These are phyloP conservation scores for Parsonsia alboflavescens DNA, from an alignment of 257 asterid species.

Conservation along the genomic window DNA sequence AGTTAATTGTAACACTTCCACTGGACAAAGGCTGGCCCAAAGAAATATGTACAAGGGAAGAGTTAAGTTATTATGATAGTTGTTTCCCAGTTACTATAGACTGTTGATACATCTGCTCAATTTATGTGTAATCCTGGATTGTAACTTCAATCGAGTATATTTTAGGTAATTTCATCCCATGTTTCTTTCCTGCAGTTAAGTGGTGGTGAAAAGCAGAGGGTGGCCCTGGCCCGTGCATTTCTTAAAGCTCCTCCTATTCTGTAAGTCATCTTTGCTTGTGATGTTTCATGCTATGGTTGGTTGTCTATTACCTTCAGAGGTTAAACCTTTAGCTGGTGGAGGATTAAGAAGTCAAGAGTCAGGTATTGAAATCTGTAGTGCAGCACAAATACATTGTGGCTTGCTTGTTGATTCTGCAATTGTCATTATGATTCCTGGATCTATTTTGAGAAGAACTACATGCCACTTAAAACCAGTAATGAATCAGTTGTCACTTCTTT, in stretches of 20 bases:
- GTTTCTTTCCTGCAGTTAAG: constrained; percentile 65
- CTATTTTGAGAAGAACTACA: no score
- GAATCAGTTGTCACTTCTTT: not conserved
- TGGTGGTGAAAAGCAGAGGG: constrained; percentile 99
- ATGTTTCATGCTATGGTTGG: no score
- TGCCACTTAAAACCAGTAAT: not conserved
- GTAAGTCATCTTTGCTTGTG: constrained; percentile 38
- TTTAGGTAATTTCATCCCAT: constrained; percentile 8
- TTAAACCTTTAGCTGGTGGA: not conserved
- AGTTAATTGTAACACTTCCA: not conserved
- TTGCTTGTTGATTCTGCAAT: not conserved
- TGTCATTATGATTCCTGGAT: no score
- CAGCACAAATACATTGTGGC: not conserved
- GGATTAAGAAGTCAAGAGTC: not conserved
- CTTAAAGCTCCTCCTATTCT: constrained; percentile 86
- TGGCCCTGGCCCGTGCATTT: constrained; percentile 96
- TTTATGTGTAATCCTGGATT: not conserved
- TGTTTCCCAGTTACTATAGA: not conserved
- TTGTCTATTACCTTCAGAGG: not conserved
- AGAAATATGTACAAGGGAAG: not conserved
- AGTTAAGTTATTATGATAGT: not conserved
- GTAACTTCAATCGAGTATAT: not conserved
- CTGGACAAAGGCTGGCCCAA: not conserved
- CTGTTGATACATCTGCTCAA: not conserved
- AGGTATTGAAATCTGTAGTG: not conserved